Base-by-base conservation (phyloP, 768 basidiomycete genomes). In the Coprinellus micaceus region DNA sequence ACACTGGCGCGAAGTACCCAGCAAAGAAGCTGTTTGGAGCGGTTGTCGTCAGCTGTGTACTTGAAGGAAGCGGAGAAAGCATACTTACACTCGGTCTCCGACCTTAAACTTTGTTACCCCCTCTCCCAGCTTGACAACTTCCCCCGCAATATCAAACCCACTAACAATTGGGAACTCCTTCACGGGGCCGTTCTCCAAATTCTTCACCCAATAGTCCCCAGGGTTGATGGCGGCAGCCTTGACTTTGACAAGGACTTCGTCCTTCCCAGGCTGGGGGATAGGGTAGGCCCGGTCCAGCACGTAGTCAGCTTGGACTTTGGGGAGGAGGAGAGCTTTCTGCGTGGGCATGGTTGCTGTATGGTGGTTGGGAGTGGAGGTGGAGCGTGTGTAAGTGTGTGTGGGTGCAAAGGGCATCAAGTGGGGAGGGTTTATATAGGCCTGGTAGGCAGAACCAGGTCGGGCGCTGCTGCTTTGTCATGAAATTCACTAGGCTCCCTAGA, bases 1-100 rank as follows among this genome's bases (percentile, higher is more conserved):
- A 69, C 52, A 66, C 68, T 36, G 72, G 64, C 44, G 66, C 71
- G 24, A 63, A 67, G 12, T 33, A 10, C 2, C 77, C 75, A 45
- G 72, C 70, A 60, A 65, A 74, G 59, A 74, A 67, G n/a, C 76
- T 75, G 25, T 17, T n/a, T 83, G 30, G 15, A 22, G 36, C 24
- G 24, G 2, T 21, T n/a, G 41, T 25, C 33, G n/a, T n/a, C n/a
- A n/a, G 25, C 19, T 47, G 4, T 10, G 46, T 12, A 9, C 9
- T n/a, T 22, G 4, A 28, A 13, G 47, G 4, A 49, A 29, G 15
- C 15, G 47, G 15, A 21, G n/a, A 13, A 6, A 12, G 13, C 17
- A 36, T n/a, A 64, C 77, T 61, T 62, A 80, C 79, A 84, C 77
- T 61, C 74, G 68, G 62, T 83, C 80, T 4, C 82, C 83, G 40